These are phyloP conservation scores for Saccharum spontaneum DNA, from an alignment of 176 grass and related monocot genomes.

Conservation along the genomic window DNA sequence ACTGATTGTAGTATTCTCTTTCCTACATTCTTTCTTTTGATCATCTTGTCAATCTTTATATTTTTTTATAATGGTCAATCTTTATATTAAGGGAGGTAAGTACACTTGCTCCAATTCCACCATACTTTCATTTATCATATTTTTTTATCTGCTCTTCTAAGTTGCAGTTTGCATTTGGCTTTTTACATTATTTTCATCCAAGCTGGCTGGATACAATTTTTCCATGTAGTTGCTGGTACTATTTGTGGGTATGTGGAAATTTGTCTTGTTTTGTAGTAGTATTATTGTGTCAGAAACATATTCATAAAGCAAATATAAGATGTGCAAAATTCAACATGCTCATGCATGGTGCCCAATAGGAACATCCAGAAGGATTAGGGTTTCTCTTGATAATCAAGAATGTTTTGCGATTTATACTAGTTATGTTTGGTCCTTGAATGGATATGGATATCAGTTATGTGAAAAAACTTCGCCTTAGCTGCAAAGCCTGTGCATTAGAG, in stretches of 20 bases:
- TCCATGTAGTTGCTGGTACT: neutral
- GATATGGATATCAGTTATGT: neutral
- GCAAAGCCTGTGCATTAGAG: neutral
- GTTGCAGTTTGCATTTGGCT: neutral
- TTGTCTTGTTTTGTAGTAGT: neutral
- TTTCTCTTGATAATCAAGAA: constrained; percentile 16
- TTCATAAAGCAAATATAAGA: neutral
- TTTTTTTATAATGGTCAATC: too few relatives aligned
- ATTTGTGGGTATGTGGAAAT: neutral
- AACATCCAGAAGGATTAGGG: neutral
- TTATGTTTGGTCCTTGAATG: neutral
- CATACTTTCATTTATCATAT: neutral
- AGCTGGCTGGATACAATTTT: neutral
- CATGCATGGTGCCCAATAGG: neutral
- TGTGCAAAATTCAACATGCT: neutral
- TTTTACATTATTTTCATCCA: neutral
- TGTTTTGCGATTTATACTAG: neutral
- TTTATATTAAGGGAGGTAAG: neutral
- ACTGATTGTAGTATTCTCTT: constrained; percentile 8
- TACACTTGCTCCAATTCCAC: neutral
- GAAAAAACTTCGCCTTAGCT: constrained; percentile 5
- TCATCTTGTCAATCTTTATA: constrained; percentile 3
- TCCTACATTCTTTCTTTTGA: constrained; percentile 15
- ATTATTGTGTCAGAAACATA: neutral
- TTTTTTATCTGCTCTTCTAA: neutral